Conservation (phyloP, 192 early-diverging fungal species). For the Gaertneriomyces semiglobifer region DNA sequence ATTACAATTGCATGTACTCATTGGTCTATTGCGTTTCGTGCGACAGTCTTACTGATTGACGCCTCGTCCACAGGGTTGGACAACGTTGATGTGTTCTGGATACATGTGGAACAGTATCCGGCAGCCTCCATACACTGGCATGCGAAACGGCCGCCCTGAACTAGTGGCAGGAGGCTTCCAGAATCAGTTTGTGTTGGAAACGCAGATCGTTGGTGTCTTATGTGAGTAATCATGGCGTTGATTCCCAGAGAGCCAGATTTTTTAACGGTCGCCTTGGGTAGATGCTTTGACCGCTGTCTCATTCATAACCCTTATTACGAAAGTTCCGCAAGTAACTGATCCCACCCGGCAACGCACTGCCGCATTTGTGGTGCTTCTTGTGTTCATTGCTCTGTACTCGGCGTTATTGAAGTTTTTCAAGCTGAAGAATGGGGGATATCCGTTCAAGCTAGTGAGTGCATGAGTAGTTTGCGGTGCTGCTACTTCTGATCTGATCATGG, state of each 20-base stretch:
- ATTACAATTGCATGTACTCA: constrained; percentile 14
- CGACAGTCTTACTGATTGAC: not conserved
- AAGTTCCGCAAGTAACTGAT: constrained; percentile 55
- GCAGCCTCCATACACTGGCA: constrained; percentile 61
- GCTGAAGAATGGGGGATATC: constrained; percentile 70
- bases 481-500: no score
- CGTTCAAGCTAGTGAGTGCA: constrained; percentile 45
- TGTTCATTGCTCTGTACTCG: constrained; percentile 67
- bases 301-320: constrained; percentile 50
- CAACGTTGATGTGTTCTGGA: constrained; percentile 72
- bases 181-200: constrained; percentile 67
- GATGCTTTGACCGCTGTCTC: constrained; percentile 58
- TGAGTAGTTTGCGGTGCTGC: no score
- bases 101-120: constrained; percentile 87
- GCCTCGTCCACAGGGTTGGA: constrained; percentile 41
- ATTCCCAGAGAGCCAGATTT: not conserved
- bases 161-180: constrained; percentile 66
- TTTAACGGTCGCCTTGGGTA: constrained; percentile 27
- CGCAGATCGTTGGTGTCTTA: constrained; percentile 65
- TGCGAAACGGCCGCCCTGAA: constrained; percentile 49
- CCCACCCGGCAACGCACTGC: constrained; percentile 52
- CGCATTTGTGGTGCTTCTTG: constrained; percentile 54
- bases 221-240: constrained; percentile 48
- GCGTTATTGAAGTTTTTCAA: constrained; percentile 63
- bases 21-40: not conserved